Percentiles rank a stretch among this genome's conserved stretches.
These are phyloP conservation scores for Colletotrichum gigasporum DNA, from an alignment of 2,329 filamentous ascomycete genomes.

Conservation along the genomic window DNA sequence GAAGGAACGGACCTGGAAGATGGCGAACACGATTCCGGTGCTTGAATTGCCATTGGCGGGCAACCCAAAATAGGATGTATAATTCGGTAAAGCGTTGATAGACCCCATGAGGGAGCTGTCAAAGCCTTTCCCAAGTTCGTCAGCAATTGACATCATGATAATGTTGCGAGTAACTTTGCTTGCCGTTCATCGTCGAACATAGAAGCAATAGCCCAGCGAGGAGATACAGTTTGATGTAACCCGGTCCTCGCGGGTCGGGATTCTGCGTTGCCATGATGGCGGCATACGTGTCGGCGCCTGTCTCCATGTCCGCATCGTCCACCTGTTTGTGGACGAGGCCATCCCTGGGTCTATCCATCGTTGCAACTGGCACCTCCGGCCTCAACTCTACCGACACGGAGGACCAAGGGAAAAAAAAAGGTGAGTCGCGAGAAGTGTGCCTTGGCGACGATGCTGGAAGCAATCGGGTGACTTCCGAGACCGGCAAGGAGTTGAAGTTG, in stretches of 20 bases:
- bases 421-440: background rate
- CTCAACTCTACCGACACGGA: too few relatives aligned
- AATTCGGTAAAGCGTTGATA: constrained; percentile 49
- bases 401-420: too few relatives aligned
- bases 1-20: constrained; percentile 41
- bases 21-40: constrained; percentile 55
- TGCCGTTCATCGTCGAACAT: constrained; percentile 52
- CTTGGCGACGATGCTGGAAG: background rate
- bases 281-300: constrained; percentile 42
- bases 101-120: constrained; percentile 54
- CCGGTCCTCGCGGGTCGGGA: constrained; percentile 40
- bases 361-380: background rate
- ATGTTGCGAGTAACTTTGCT: background rate
- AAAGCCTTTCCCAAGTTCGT: constrained; percentile 40
- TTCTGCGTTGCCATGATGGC: constrained; percentile 42
- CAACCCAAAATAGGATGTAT: constrained; percentile 47
- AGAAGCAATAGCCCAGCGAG: constrained; percentile 40
- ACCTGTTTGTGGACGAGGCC: background rate
- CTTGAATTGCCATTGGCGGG: constrained; percentile 47
- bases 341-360: background rate
- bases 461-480: background rate
- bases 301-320: constrained; percentile 23
- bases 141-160: background rate
- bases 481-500: background rate
- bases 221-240: constrained; percentile 42